These are phyloP conservation scores for Xylaria hypoxylon DNA, from an alignment of 2,329 filamentous ascomycete genomes.

Conservation along the genomic window DNA sequence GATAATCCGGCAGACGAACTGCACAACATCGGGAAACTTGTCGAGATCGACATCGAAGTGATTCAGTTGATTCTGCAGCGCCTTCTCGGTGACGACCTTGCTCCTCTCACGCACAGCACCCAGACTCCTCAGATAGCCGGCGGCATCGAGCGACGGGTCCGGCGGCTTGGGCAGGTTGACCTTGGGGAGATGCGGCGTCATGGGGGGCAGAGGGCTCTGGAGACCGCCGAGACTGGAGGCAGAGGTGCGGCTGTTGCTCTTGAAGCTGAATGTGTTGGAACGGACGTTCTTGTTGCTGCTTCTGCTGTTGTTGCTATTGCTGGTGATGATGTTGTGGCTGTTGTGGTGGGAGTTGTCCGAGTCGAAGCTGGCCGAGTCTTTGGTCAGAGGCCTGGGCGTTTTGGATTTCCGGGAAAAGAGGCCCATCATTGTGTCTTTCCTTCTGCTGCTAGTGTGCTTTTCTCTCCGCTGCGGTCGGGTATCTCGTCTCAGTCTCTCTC, in stretches of 20 bases:
- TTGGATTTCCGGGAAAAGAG: conserved; percentile 68
- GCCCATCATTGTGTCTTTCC: conserved; percentile 58
- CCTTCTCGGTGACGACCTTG: conserved; percentile 79
- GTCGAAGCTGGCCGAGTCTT: conserved; percentile 62
- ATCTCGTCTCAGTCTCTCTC: conserved; percentile 5
- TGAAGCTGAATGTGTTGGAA: conserved; percentile 52
- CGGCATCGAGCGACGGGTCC: conserved; percentile 88
- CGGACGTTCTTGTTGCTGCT: conserved; percentile 56
- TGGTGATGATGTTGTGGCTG: conserved; percentile 41
- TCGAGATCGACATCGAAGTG: conserved; percentile 91
- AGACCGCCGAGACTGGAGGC: conserved; percentile 59
- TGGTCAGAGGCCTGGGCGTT: conserved; percentile 59
- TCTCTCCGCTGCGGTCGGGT: conserved; percentile 8
- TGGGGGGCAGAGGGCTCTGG: conserved; percentile 63
- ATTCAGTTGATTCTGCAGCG: conserved; percentile 78
- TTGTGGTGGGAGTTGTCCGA: conserved; percentile 58
- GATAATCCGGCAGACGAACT: conserved; percentile 92
- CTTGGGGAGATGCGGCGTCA: conserved; percentile 72
- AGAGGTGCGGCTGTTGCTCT: conserved; percentile 64
- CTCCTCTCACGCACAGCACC: conserved; percentile 86
- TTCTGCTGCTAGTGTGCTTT: background rate
- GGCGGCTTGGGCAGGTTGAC: conserved; percentile 85
- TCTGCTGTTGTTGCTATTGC: conserved; percentile 50
- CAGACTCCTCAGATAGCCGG: conserved; percentile 90
- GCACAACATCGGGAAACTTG: conserved; percentile 85